Evolutionary conservation across 164 flowering plant genomes (phyloP), one percentile per base, ranked within the genome.

Genomic region (Tetracentron sinense): DNA sequence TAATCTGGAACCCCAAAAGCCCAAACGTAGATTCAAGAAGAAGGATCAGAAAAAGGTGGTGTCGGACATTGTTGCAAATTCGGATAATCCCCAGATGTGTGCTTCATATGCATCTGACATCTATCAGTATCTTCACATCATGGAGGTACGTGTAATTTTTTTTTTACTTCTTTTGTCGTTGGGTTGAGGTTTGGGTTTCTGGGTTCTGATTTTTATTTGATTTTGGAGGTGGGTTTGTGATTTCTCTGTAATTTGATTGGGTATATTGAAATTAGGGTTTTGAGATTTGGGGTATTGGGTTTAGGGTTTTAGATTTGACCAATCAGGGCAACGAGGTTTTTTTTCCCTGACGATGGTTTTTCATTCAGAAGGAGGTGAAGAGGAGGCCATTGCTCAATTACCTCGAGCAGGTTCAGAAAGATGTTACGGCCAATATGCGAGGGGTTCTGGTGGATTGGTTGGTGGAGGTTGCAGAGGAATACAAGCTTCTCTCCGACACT

Each of bases 391-490:
- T 73, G 64, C 70, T 81, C 1, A 73, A 79, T 62, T 88, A 79
- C 70, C 65, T 86, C 54, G 83, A 77, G 64, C 73, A 64, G 52
- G 65, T 86, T 70, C 92, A 88, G 70, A 80, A 61, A n/a, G 92
- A 86, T 61, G 69, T 86, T 26, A 83, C 71, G 11, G 73, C 85
- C 19, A 75, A 65, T 35, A 88, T 88, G 95, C 63, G 95, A 48
- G 84, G 77, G 4, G 56, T 84, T 30, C 42, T 89, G 61, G 87
- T 89, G 30, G 92, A 86, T 78, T 89, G 92, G 96, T 60, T 89
- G 66, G 90, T 86, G 22, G 90, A 89, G 65, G 93, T 89, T 64
- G 82, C 91, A 1, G 89, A 83, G 58, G 96, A 85, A 62, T 85
- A 82, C 76, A 82, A 79, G 67, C 86, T 87, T 31, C 68, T 69